Evolutionary conservation across 169 alveolate genomes (phyloP).

Genomic region (Plasmodium blacklocki): DNA sequence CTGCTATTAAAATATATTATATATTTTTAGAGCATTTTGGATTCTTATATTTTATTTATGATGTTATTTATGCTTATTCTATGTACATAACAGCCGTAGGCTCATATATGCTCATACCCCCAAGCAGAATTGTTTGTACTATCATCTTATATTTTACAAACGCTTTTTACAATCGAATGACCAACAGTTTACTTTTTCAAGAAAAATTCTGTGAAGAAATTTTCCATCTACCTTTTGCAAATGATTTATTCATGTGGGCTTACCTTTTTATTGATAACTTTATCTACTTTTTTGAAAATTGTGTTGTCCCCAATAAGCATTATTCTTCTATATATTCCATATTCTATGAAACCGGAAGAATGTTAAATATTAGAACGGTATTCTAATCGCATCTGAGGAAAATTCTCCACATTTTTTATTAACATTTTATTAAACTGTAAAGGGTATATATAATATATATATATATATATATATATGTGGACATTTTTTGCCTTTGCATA

Average conservation of each 20-base stretch:
- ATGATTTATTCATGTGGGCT: slow-evolving; percentile 71
- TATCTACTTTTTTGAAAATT: slow-evolving; percentile 65
- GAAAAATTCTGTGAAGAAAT: slow-evolving; percentile 66
- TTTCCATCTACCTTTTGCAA: slow-evolving; percentile 57
- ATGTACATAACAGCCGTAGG: slow-evolving; percentile 71
- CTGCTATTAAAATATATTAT: slow-evolving; percentile 64
- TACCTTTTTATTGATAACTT: slow-evolving; percentile 57
- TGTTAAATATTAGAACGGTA: slow-evolving; percentile 58
- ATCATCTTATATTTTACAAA: slow-evolving; percentile 55
- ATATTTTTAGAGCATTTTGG: slow-evolving; percentile 64
- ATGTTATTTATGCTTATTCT: slow-evolving; percentile 61
- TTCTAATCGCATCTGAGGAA: background rate
- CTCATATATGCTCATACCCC: slow-evolving; percentile 49
- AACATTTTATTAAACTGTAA: background rate
- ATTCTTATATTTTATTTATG: slow-evolving; percentile 47
- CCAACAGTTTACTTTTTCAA: slow-evolving; percentile 58
- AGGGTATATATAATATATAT: slow-evolving; percentile 1
- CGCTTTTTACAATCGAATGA: slow-evolving; percentile 69
- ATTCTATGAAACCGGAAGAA: slow-evolving; percentile 67
- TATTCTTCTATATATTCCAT: slow-evolving; percentile 70
- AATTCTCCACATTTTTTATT: background rate
- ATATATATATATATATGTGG: slow-evolving; percentile 9
- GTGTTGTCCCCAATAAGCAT: slow-evolving; percentile 43
- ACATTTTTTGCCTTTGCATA: too few species aligned
- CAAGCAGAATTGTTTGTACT: slow-evolving; percentile 63